phyloP scores from a whole-genome alignment of 2,329 filamentous ascomycete genomes.

The Phialocephala sp. region DNA sequence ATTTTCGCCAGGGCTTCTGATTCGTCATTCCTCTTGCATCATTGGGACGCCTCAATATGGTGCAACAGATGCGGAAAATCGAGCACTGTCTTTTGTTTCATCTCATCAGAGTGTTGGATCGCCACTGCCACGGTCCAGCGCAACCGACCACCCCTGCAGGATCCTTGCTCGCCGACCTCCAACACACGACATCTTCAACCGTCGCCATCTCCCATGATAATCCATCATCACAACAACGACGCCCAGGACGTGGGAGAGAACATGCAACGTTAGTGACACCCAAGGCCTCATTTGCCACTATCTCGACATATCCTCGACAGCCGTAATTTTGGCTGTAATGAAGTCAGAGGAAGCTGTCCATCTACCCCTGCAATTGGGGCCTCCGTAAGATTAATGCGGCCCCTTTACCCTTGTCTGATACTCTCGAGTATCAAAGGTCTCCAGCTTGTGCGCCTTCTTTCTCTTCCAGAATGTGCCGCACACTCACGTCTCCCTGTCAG shows the following conservation, averaged over 20 bases:
- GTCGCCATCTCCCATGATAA: neutral
- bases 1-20: conserved; percentile 1
- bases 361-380: conserved; percentile 30
- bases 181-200: neutral
- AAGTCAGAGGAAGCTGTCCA: conserved; percentile 21
- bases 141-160: neutral
- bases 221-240: conserved; percentile 11
- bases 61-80: conserved; percentile 15
- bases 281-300: neutral
- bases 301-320: conserved; percentile 12
- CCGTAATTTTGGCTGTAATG: conserved; percentile 30
- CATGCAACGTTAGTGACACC: conserved; percentile 5
- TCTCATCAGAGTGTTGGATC: conserved; percentile 20
- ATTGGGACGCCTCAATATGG: neutral
- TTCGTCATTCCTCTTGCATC: conserved; percentile 15
- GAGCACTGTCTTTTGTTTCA: conserved; percentile 24
- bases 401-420: conserved; percentile 27
- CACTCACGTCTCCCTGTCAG: conserved; percentile 18
- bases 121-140: neutral
- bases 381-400: conserved; percentile 36
- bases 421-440: conserved; percentile 18
- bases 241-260: conserved; percentile 1
- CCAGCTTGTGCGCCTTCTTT: conserved; percentile 18
- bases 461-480: conserved; percentile 30
- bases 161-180: neutral